phyloP scores from a whole-genome alignment of 2,329 filamentous ascomycete genomes.

The Arthrobotrys musiformis region DNA sequence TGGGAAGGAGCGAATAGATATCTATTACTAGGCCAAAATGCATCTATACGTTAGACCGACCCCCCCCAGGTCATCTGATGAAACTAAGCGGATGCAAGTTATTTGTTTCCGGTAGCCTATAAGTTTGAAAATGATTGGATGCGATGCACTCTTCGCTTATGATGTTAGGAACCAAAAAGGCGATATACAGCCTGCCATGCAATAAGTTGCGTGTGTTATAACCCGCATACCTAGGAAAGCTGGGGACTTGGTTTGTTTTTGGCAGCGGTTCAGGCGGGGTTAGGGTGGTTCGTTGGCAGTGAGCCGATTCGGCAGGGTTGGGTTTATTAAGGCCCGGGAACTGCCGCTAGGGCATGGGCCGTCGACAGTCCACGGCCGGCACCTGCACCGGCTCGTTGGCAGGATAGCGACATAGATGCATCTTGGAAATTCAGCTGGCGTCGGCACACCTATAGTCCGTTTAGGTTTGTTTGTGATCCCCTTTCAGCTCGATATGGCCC shows the following conservation, averaged over 20 bases:
- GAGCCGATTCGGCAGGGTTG: conserved; percentile 5
- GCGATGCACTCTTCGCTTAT: conserved; percentile 41
- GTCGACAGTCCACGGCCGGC: background rate
- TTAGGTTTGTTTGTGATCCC: background rate
- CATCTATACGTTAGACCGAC: conserved; percentile 36
- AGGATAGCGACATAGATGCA: conserved; percentile 10
- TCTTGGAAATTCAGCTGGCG: background rate
- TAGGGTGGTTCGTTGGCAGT: conserved; percentile 1
- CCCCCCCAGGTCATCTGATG: conserved; percentile 45
- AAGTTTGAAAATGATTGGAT: conserved; percentile 46
- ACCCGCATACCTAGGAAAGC: conserved; percentile 14
- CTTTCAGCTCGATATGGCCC: background rate
- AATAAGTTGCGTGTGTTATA: conserved; percentile 31
- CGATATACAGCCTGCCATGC: conserved; percentile 39
- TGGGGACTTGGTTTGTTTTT: conserved; percentile 7
- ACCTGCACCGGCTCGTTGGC: conserved; percentile 1
- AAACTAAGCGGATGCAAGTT: conserved; percentile 50
- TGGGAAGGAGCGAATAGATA: conserved; percentile 7
- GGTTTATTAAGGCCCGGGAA: background rate
- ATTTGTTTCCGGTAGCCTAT: conserved; percentile 47
- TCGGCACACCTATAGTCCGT: background rate
- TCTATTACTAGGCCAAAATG: background rate
- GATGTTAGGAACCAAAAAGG: conserved; percentile 39
- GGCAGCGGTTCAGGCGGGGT: conserved; percentile 8
- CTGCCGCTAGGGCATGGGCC: conserved; percentile 1